phyloP scores from a whole-genome alignment of 176 grass and related monocot genomes.

The Miscanthus lutarioriparius region DNA sequence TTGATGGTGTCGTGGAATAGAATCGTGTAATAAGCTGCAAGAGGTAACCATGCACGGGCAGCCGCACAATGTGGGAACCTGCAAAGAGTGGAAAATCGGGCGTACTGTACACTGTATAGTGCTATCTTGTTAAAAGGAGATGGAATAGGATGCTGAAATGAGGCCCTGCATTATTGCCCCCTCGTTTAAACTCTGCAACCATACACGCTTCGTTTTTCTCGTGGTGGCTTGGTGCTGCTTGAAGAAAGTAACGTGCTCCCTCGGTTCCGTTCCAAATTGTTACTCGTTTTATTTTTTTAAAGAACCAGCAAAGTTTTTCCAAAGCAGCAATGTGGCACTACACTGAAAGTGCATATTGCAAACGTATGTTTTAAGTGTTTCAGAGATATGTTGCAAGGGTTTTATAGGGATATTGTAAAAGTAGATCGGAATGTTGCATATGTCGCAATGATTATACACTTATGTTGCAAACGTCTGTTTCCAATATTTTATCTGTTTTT shows the following conservation, averaged over 20 bases:
- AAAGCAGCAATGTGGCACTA: too few relatives aligned
- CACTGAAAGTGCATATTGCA: too few relatives aligned
- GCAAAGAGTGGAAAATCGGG: not conserved
- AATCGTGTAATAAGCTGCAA: constrained; percentile 3
- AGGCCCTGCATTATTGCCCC: not conserved
- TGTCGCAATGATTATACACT: too few relatives aligned
- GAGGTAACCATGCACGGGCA: not conserved
- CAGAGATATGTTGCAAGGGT: too few relatives aligned
- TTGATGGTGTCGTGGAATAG: constrained; percentile 5
- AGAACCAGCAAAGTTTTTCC: too few relatives aligned
- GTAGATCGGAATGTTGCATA: too few relatives aligned
- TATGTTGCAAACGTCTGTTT: too few relatives aligned
- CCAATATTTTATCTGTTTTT: too few relatives aligned
- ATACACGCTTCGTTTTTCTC: not conserved
- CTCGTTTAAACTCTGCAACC: not conserved
- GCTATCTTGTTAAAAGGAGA: not conserved
- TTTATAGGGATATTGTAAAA: too few relatives aligned
- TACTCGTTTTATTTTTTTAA: too few relatives aligned
- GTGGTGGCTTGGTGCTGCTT: not conserved
- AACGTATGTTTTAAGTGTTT: too few relatives aligned
- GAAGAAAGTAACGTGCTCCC: not conserved
- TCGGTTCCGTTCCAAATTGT: too few relatives aligned
- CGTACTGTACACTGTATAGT: not conserved
- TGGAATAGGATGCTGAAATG: constrained; percentile 38
- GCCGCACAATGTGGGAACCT: constrained; percentile 47